A percentile compares a stretch with the other conserved stretches of the same genome.
These are phyloP conservation scores for Gastrolobium bilobum DNA, from an alignment of 306 rosid species.

Conservation along the genomic window DNA sequence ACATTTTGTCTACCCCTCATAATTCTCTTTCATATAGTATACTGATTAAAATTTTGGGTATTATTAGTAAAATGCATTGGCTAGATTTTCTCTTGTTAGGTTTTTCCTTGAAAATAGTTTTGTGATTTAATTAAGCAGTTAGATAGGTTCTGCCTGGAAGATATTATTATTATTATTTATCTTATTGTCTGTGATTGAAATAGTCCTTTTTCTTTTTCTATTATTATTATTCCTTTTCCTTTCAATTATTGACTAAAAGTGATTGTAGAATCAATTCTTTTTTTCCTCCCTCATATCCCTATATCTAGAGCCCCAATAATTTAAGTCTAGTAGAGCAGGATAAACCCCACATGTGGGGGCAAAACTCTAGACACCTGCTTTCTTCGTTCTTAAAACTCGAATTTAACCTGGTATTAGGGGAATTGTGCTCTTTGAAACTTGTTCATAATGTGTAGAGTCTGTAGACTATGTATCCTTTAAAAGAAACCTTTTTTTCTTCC, in stretches of 20 bases:
- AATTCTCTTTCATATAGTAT: neutral
- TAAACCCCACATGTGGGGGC: no score
- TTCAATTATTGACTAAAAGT: slow-evolving; percentile 2
- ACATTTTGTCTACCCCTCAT: neutral
- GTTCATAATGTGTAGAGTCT: no score
- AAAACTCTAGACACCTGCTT: no score
- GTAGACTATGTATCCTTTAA: neutral
- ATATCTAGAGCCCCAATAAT: no score
- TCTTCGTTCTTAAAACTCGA: no score
- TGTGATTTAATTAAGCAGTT: slow-evolving; percentile 27
- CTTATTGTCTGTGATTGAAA: slow-evolving; percentile 5
- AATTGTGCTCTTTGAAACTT: no score
- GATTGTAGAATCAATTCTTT: neutral
- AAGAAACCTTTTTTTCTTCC: neutral
- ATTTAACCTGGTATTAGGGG: no score
- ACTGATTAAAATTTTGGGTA: neutral
- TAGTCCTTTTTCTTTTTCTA: neutral
- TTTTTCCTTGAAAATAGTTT: slow-evolving; percentile 2
- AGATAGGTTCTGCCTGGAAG: neutral
- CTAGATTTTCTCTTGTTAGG: slow-evolving; percentile 26
- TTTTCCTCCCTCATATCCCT: no score
- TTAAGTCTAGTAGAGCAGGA: no score
- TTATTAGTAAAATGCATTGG: slow-evolving; percentile 7
- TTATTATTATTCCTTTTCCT: neutral
- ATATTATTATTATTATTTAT: neutral